A percentile compares a stretch with the other conserved stretches of the same genome.
These are phyloP conservation scores for Fusarium hostae DNA, from an alignment of 2,329 filamentous ascomycete genomes.

Conservation along the genomic window DNA sequence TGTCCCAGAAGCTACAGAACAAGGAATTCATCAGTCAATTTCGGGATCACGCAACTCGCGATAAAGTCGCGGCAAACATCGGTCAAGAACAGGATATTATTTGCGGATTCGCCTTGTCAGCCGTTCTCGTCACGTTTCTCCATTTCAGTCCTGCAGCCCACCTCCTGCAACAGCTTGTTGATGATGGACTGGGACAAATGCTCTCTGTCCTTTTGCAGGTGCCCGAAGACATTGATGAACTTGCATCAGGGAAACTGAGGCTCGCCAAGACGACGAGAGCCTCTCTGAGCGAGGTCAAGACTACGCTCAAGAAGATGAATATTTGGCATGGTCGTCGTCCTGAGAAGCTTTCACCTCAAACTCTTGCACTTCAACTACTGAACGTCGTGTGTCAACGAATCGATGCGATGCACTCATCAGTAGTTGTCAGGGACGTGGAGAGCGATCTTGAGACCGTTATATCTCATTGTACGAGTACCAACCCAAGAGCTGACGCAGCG, in stretches of 20 bases:
- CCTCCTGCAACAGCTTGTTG: slow-evolving; percentile 66
- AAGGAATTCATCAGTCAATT: slow-evolving; percentile 76
- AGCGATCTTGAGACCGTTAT: slow-evolving; percentile 42
- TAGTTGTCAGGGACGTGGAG: slow-evolving; percentile 47
- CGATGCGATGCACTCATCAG: slow-evolving; percentile 45
- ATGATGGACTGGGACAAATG: slow-evolving; percentile 64
- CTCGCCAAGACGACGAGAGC: slow-evolving; percentile 73
- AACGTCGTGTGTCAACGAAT: slow-evolving; percentile 54
- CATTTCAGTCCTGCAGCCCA: slow-evolving; percentile 69
- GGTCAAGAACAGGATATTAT: slow-evolving; percentile 69
- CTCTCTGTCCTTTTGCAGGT: slow-evolving; percentile 65
- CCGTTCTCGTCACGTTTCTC: slow-evolving; percentile 71
- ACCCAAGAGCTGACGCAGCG: slow-evolving; percentile 47
- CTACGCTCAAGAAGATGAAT: slow-evolving; percentile 60
- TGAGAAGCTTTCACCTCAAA: slow-evolving; percentile 67
- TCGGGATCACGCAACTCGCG: slow-evolving; percentile 77
- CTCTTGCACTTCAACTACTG: slow-evolving; percentile 71
- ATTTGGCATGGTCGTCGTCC: slow-evolving; percentile 70
- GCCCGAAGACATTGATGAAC: slow-evolving; percentile 64
- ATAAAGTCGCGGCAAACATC: slow-evolving; percentile 72
- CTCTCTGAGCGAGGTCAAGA: slow-evolving; percentile 65
- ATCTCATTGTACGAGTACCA: slow-evolving; percentile 32
- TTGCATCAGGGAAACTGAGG: slow-evolving; percentile 74
- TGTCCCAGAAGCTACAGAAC: slow-evolving; percentile 68
- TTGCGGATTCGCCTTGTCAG: slow-evolving; percentile 71